phyloP scores from a whole-genome alignment of 345 rosid species.

The Euphorbia lathyris region DNA sequence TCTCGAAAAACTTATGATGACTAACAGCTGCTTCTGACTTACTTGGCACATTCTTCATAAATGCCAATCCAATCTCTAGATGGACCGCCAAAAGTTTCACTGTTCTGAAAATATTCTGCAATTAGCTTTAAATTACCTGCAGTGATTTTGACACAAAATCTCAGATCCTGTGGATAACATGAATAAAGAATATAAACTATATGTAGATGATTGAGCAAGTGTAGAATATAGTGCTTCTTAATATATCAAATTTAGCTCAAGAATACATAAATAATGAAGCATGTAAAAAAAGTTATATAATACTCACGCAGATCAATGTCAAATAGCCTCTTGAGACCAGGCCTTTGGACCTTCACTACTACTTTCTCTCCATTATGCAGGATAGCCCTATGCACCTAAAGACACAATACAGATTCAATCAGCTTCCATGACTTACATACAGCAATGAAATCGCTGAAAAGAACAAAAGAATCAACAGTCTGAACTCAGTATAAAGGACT shows the following conservation, averaged over 20 bases:
- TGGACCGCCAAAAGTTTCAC: slow-evolving; percentile 80
- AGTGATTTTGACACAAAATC: neutral
- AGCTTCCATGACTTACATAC: slow-evolving; percentile 1
- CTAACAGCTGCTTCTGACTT: slow-evolving; percentile 29
- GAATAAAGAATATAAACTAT: neutral
- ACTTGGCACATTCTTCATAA: slow-evolving; percentile 85
- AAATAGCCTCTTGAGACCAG: slow-evolving; percentile 87
- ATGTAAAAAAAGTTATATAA: slow-evolving; percentile 1
- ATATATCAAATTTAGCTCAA: slow-evolving; percentile 2
- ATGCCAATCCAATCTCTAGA: slow-evolving; percentile 87
- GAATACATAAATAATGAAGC: neutral
- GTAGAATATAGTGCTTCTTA: neutral
- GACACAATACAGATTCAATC: slow-evolving; percentile 26
- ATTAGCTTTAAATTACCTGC: slow-evolving; percentile 85
- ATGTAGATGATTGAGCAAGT: neutral
- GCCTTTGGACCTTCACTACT: slow-evolving; percentile 90
- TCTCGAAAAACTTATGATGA: no score
- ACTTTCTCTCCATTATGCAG: slow-evolving; percentile 91
- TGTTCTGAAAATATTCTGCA: slow-evolving; percentile 86
- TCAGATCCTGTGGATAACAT: slow-evolving; percentile 1
- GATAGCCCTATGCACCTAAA: slow-evolving; percentile 86
- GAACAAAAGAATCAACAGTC: neutral
- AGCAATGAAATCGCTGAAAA: neutral
- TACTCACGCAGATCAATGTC: slow-evolving; percentile 87
- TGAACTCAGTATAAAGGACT: neutral